Evolutionary conservation across 306 rosid species (phyloP), one percentile per base, ranked within the genome.

Genomic region (Adenanthera pavonina): DNA sequence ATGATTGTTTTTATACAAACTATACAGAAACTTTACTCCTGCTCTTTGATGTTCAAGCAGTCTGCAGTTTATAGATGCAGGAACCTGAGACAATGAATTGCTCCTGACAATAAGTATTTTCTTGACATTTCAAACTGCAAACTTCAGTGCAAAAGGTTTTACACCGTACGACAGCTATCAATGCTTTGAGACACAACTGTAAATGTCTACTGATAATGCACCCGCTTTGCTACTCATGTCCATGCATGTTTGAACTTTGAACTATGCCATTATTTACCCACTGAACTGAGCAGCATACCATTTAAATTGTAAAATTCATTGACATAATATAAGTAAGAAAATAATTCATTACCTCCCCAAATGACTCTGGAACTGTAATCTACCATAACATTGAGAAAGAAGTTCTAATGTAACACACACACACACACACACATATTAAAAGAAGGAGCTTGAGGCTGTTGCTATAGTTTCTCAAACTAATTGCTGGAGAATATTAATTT

Each of bases 31-130:
- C 82, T 80, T 84, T 61, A 95, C 97, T 47, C 97, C 97, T 78
- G 43, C 93, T 71, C 97, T 89, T 81, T 95, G 99, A 84, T 95
- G 97, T 82, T 87, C 94, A 84, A 95, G 97, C 80, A 95, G 90
- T 84, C 95, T 89, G 81, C 97, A 92, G 87, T 95, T 93, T 81
- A 95, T 87, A 85, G 99, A 89, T 51, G 97, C 86, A 51, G 99
- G 97, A 76, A 95, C 95, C 99, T 92, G 92, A 81, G 89, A 84
- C 66, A 44, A 48, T 11, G 3, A 41, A 76, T 34, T 52, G 35
- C 34, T 46, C 78, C 44, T 57, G 44, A 77, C 48, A 20, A 69
- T 69, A 61, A 87, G 35, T 43, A 33, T 73, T 10, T 33, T 30
- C 46, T 30, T 60, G 14, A 69, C n/a, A 69, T 70, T 79, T 70